Conservation (phyloP, 2,329 filamentous ascomycete genomes). For the Lachnellula cervina region DNA sequence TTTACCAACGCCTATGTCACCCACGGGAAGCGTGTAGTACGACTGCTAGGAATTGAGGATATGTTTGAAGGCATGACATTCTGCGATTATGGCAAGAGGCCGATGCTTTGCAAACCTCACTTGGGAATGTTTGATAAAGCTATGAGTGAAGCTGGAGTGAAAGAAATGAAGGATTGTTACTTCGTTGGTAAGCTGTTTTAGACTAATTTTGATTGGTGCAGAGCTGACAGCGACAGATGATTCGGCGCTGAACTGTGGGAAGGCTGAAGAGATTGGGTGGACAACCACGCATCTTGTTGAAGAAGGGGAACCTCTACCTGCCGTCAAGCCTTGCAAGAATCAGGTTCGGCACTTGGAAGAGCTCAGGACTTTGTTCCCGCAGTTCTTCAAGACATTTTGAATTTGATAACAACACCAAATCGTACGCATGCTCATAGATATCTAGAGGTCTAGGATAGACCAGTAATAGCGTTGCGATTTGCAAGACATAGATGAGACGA, state of each 20-base stretch:
- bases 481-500: not conserved
- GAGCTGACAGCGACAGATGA: constrained; percentile 57
- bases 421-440: not conserved
- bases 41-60: constrained; percentile 75
- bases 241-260: constrained; percentile 74
- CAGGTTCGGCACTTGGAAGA: constrained; percentile 74
- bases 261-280: constrained; percentile 79
- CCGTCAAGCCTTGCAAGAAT: constrained; percentile 61
- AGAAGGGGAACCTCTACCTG: constrained; percentile 60
- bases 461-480: not conserved
- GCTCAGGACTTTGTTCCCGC: constrained; percentile 69
- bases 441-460: not conserved
- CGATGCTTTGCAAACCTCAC: constrained; percentile 82
- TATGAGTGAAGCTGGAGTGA: constrained; percentile 75
- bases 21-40: constrained; percentile 78
- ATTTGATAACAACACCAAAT: not conserved
- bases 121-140: constrained; percentile 81
- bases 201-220: no score
- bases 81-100: constrained; percentile 75
- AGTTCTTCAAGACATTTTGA: constrained; percentile 67
- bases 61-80: constrained; percentile 92
- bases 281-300: constrained; percentile 82
- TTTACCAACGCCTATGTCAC: constrained; percentile 95
- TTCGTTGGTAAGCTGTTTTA: constrained; percentile 69
- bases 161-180: constrained; percentile 68